Percentiles rank a stretch among this genome's conserved stretches.
These are phyloP conservation scores for Athelia psychrophila DNA, from an alignment of 1,284 basidiomycete genomes.

Conservation along the genomic window DNA sequence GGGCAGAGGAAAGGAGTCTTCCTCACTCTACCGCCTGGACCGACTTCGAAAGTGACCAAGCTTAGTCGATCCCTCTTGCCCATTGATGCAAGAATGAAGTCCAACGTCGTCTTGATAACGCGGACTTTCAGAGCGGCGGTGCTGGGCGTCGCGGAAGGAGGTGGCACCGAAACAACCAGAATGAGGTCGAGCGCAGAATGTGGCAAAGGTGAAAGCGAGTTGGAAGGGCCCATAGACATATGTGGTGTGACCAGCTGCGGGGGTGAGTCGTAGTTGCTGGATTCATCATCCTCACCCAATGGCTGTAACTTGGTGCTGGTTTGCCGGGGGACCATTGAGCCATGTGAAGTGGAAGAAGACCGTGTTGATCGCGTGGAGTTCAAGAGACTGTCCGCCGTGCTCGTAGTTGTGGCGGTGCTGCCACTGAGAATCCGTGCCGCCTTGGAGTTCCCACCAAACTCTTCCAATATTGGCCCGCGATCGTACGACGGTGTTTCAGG, in stretches of 20 bases:
- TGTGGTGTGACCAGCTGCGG: slow-evolving; percentile 69
- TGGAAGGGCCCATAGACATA: slow-evolving; percentile 71
- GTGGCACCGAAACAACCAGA: slow-evolving; percentile 86
- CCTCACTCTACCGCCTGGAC: slow-evolving; percentile 72
- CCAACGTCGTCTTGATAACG: slow-evolving; percentile 81
- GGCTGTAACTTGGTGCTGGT: slow-evolving; percentile 53
- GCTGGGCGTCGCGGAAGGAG: slow-evolving; percentile 65
- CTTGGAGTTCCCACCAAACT: slow-evolving; percentile 74
- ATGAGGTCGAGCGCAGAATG: slow-evolving; percentile 92
- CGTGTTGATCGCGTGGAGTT: slow-evolving; percentile 65
- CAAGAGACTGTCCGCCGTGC: slow-evolving; percentile 68
- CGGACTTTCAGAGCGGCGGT: slow-evolving; percentile 82
- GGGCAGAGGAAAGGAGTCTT: slow-evolving; percentile 87
- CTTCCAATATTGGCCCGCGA: slow-evolving; percentile 58
- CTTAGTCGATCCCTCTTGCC: slow-evolving; percentile 78
- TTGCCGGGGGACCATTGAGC: slow-evolving; percentile 35
- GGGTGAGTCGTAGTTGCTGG: slow-evolving; percentile 52
- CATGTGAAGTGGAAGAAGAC: slow-evolving; percentile 69
- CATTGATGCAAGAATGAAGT: slow-evolving; percentile 79
- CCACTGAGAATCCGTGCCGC: slow-evolving; percentile 77
- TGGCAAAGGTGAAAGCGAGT: slow-evolving; percentile 73
- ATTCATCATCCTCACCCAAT: slow-evolving; percentile 69
- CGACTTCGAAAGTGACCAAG: slow-evolving; percentile 88
- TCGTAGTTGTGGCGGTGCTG: slow-evolving; percentile 63
- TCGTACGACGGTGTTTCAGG: slow-evolving; percentile 26